Evolutionary conservation across 108 stramenopile genomes (phyloP).

Genomic region (Ochromonas danica): DNA sequence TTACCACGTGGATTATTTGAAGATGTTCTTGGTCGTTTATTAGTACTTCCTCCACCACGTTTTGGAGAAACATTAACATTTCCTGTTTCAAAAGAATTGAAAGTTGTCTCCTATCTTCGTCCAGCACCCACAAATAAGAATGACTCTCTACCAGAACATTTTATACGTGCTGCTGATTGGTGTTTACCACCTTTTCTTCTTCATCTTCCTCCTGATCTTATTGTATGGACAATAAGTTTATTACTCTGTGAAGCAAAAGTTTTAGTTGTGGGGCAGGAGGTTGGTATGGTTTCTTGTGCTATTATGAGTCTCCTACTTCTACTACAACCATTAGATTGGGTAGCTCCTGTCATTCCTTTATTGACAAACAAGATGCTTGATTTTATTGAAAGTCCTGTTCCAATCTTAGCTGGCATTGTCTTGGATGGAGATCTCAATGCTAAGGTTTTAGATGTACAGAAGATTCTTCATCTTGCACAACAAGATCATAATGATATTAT

Average conservation of each 20-base stretch:
- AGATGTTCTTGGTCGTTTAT: neutral
- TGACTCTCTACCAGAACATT: slow-evolving; percentile 28
- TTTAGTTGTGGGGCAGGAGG: neutral
- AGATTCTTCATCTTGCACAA: no score
- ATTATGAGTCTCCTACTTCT: neutral
- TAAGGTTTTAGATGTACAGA: neutral
- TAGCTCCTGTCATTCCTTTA: slow-evolving; percentile 23
- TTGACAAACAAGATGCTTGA: slow-evolving; percentile 3
- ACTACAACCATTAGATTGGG: slow-evolving; percentile 28
- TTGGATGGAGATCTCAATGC: neutral
- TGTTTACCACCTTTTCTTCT: neutral
- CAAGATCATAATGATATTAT: no score
- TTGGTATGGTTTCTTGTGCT: slow-evolving; percentile 3
- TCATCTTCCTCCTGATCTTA: neutral
- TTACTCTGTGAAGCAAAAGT: slow-evolving; percentile 27
- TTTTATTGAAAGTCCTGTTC: slow-evolving; percentile 30
- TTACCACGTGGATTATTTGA: neutral
- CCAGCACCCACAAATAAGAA: neutral
- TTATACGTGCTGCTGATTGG: slow-evolving; percentile 21
- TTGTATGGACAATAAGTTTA: slow-evolving; percentile 18
- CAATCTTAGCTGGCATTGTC: slow-evolving; percentile 6
- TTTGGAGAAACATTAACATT: neutral
- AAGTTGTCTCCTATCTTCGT: neutral
- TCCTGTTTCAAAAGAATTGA: neutral
- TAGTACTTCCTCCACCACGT: neutral